phyloP scores from a whole-genome alignment of 129 eudicot genomes.

The Flaveria robusta region DNA sequence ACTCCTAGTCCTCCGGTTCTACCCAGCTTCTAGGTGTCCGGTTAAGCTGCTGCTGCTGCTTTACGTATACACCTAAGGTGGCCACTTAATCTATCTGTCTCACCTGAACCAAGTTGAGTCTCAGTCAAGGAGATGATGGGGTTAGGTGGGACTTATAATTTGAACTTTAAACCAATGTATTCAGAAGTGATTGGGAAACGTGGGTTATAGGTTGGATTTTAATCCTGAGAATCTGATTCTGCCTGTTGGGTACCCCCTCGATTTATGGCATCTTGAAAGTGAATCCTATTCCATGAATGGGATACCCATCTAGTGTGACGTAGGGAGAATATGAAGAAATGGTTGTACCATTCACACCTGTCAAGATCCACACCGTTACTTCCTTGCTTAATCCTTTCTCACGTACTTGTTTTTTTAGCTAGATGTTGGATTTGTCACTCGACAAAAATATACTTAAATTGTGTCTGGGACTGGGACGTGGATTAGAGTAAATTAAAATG shows the following conservation, averaged over 20 bases:
- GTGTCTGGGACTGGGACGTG: too few species aligned
- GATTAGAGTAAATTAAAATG: too few species aligned
- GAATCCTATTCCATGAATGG: conserved; percentile 14
- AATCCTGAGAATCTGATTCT: conserved; percentile 13
- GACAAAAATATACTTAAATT: not conserved
- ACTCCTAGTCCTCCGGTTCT: not conserved
- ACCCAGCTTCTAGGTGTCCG: too few species aligned
- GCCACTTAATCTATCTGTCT: not conserved
- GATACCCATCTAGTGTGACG: not conserved
- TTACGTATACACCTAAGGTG: too few species aligned
- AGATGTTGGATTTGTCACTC: not conserved
- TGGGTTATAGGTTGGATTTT: not conserved
- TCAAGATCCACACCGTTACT: not conserved
- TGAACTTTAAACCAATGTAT: not conserved
- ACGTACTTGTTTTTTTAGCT: not conserved
- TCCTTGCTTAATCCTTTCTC: too few species aligned
- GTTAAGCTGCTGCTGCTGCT: too few species aligned
- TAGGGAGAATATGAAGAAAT: conserved; percentile 4
- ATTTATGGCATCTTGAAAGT: conserved; percentile 20
- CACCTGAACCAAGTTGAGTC: too few species aligned
- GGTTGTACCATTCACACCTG: not conserved
- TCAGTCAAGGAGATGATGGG: not conserved
- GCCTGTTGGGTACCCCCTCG: not conserved
- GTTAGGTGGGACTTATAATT: not conserved
- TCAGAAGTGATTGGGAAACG: not conserved